Base-by-base conservation (phyloP, 805 yeast species). In the Starmerella sp. region DNA sequence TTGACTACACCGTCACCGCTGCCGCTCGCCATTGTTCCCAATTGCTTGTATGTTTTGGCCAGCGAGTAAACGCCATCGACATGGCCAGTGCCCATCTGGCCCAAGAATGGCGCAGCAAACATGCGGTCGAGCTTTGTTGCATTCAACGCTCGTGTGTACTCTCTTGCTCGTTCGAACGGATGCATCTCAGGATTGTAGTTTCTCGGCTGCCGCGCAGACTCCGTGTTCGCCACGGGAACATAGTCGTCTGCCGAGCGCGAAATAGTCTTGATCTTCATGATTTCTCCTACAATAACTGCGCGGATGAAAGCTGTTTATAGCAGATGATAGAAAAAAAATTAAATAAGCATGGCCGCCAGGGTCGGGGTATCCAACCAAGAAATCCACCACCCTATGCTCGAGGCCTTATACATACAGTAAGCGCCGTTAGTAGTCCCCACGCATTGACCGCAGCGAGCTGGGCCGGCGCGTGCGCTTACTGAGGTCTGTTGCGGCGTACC, bases 101-200 rank as follows among this genome's bases (percentile, higher is more conserved):
- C 96, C 22, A 95, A 76, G 69, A 93, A 93, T 2, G 99, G 99
- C 66, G 90, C 90, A 0, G 99, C 97, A 77, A 93, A 93, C 86
- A 93, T 84, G 62, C 97, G 78, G 67, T 91, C 97, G 72, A 93
- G 69, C 67, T 93, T 93, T 14, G 97, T 90, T 31, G 98, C 97
- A 54, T 87, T 91, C 52, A 93, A 71, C 0, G 97, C 97, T 61
- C 90, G 80, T 17, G 97, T 86, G 66, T 93, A 93, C 70, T 93
- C 98, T 66, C 98, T 77, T 6, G 97, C 97, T 63, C 97, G 77
- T 71, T 93, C 97, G 65, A 93, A 91, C 0, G 97, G 98, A 72
- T 93, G 99, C 48, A 93, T 74, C 28, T 91, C 93, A 1, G 98
- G 96, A 66, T 91, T 84, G 63, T 93, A 73, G 70, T 93, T 93